Evolutionary conservation across 176 grass and related monocot species (phyloP).

Genomic region (Triticum aestivum): IWGSC_CS_RefSeq_v2.1 NC_057814.1:126065757-126066256

Average conservation of each 20-base stretch:
- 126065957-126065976: conserved; percentile 42
- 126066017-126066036: conserved; percentile 20
- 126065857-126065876: not conserved
- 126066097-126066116: not conserved
- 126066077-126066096: conserved; percentile 45
- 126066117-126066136: not conserved
- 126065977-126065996: conserved; percentile 47
- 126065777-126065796: conserved; percentile 19
- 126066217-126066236: conserved; percentile 22
- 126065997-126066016: conserved; percentile 43
- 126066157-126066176: not conserved
- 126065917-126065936: conserved; percentile 21
- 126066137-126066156: not conserved
- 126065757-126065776: conserved; percentile 8
- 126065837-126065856: conserved; percentile 37
- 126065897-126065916: conserved; percentile 23
- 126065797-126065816: conserved; percentile 19
- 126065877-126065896: not conserved
- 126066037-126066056: conserved; percentile 69
- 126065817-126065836: conserved; percentile 39
- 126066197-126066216: not conserved
- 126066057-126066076: conserved; percentile 55
- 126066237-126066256: not conserved
- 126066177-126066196: not conserved
- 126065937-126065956: conserved; percentile 49